Evolutionary conservation across 83 land plant genomes (phyloP).

Genomic region (Diphasiastrum complanatum): DNA sequence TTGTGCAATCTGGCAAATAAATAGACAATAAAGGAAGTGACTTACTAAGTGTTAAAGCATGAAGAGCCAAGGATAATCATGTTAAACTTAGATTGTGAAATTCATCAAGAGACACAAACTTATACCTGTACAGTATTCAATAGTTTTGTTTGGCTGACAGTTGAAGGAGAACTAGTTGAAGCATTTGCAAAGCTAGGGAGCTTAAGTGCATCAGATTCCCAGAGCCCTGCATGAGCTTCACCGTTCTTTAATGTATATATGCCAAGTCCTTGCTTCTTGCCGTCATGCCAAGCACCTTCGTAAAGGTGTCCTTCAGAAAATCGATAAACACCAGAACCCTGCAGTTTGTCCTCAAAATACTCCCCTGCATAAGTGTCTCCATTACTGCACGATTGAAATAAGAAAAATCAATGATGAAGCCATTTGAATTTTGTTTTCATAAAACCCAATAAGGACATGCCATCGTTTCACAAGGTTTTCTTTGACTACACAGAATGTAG

Average conservation of each 20-base stretch:
- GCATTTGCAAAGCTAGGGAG: constrained; percentile 44
- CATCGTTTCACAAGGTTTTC: no score
- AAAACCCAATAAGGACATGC: no score
- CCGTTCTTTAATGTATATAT: constrained; percentile 83
- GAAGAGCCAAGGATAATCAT: constrained; percentile 7
- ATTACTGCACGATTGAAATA: no score
- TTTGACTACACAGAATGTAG: no score
- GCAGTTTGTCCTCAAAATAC: constrained; percentile 86
- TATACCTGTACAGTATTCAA: constrained; percentile 73
- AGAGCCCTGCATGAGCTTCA: constrained; percentile 70
- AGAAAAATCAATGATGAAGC: no score
- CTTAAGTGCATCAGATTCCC: constrained; percentile 64
- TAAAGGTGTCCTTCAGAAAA: constrained; percentile 80
- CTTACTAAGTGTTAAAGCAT: background rate
- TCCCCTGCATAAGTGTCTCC: constrained; percentile 89
- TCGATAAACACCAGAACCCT: constrained; percentile 84
- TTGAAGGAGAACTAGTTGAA: constrained; percentile 35
- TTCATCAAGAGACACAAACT: no score
- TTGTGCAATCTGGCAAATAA: no score
- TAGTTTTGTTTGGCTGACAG: constrained; percentile 58
- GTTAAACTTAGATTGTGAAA: constrained; percentile 15
- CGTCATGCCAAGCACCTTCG: constrained; percentile 97
- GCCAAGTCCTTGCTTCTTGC: constrained; percentile 80
- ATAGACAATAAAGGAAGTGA: no score
- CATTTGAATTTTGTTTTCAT: no score